Conservation (phyloP, 495 filamentous ascomycete genomes). For the Penicillium cosmopolitanum region DNA sequence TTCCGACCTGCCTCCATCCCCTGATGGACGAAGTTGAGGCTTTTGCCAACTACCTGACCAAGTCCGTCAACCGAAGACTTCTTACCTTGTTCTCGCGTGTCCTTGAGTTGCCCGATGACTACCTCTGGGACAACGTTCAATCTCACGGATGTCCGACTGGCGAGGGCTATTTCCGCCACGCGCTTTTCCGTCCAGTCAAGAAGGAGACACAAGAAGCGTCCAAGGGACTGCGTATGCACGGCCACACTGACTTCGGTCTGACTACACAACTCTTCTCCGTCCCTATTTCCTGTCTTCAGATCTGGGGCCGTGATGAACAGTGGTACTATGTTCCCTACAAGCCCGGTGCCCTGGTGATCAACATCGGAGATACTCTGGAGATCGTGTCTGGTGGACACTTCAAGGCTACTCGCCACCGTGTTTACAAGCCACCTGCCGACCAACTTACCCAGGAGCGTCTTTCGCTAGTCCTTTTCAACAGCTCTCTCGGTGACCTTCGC, state of each 20-base stretch:
- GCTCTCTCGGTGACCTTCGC: slow-evolving; percentile 40
- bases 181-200: slow-evolving; percentile 46
- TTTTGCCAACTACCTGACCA: slow-evolving; percentile 48
- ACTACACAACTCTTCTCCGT: slow-evolving; percentile 50
- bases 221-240: slow-evolving; percentile 49
- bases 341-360: slow-evolving; percentile 49
- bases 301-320: slow-evolving; percentile 44
- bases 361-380: slow-evolving; percentile 51
- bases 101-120: slow-evolving; percentile 49
- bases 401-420: slow-evolving; percentile 50
- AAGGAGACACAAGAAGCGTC: slow-evolving; percentile 40
- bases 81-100: slow-evolving; percentile 50
- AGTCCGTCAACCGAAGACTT: slow-evolving; percentile 48
- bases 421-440: slow-evolving; percentile 45
- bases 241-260: slow-evolving; percentile 49
- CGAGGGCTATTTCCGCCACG: slow-evolving; percentile 52
- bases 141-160: slow-evolving; percentile 47
- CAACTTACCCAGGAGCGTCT: slow-evolving; percentile 44
- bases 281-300: slow-evolving; percentile 46
- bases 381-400: slow-evolving; percentile 54
- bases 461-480: slow-evolving; percentile 49
- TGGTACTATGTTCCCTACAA: slow-evolving; percentile 51
- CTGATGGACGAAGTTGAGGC: slow-evolving; percentile 51
- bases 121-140: slow-evolving; percentile 51
- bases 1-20: slow-evolving; percentile 42